Percentiles rank a stretch among this genome's conserved stretches.
phyloP scores from a whole-genome alignment of 1,139 yeast genomes.

The Lodderomyces metapsilosis region DNA sequence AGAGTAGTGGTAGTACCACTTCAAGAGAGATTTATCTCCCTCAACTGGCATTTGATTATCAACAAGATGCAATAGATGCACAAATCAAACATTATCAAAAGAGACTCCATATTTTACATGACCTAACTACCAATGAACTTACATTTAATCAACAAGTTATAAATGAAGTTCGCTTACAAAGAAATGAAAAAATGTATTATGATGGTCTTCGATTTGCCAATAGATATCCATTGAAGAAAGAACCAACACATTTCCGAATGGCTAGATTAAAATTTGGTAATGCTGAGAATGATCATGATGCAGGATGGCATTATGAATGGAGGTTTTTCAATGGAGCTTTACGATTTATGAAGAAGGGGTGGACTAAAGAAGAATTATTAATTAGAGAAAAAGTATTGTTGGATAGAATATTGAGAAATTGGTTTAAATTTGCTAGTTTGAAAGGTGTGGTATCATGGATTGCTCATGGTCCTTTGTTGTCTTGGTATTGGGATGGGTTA shows the following conservation, averaged over 20 bases:
- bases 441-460: constrained; percentile 38
- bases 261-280: constrained; percentile 27
- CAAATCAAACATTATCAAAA: constrained; percentile 28
- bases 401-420: constrained; percentile 46
- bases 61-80: constrained; percentile 21
- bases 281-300: constrained; percentile 27
- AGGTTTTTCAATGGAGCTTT: constrained; percentile 38
- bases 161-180: constrained; percentile 14
- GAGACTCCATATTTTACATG: constrained; percentile 18
- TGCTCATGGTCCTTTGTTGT: constrained; percentile 47
- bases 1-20: constrained; percentile 8
- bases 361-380: constrained; percentile 28
- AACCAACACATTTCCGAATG: constrained; percentile 34
- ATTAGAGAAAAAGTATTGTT: constrained; percentile 42
- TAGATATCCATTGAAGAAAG: constrained; percentile 20
- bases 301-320: constrained; percentile 38
- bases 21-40: constrained; percentile 18
- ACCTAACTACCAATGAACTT: constrained; percentile 26
- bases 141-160: constrained; percentile 17
- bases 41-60: constrained; percentile 22
- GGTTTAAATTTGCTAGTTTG: constrained; percentile 43
- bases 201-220: constrained; percentile 24
- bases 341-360: constrained; percentile 25
- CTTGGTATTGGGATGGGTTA: constrained; percentile 42
- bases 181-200: constrained; percentile 24